Base-by-base conservation (phyloP, 371 early-diverging fungal species). In the Apophysomyces variabilis region DNA sequence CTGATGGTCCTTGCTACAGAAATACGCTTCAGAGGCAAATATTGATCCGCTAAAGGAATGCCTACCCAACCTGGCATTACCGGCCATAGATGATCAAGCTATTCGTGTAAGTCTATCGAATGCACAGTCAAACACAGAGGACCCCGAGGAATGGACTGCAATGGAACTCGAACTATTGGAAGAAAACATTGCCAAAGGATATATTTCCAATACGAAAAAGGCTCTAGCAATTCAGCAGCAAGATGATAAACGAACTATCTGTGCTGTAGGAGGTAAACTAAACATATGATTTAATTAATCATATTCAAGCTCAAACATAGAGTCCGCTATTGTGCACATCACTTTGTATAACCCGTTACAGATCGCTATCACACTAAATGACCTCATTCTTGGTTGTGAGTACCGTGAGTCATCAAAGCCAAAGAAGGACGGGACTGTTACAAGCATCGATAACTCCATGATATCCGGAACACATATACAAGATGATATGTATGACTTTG, bases 251-350 rank as follows among this genome's bases (percentile, higher is more conserved):
- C 79, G 85, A 18, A 84, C 82, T 1, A 75, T 84, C 4, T 89
- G 90, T 67, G 92, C 93, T 18, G 88, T 93, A 54, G 90, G 88
- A 67, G 92, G 90, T 87, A 71, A 64, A 67, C n/a, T 5, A 47
- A 5, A 18, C 13, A 50, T 18, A 50, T 47, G 21, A 18, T 50
- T 50, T 4, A 1, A 50, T 16, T n/a, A n/a, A 32, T 18, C 46
- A n/a, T 13, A 45, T 7, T 13, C 6, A 45, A 45, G 6, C 7
- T 9, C 7, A 21, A 4, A 21, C 9, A 37, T 73, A 90, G 93
- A 93, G 60, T 89, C 91, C 21, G 84, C 90, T 11, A 85, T 83
- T 62, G 89, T 92, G 7, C 76, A 83, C 16, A 73, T 93, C 41
- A 82, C 77, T n/a, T 57, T 88, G 8, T 69, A 72, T 58, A 93